Base-by-base conservation (phyloP, 2,329 filamentous ascomycete genomes). In the Nemania abortiva region DNA sequence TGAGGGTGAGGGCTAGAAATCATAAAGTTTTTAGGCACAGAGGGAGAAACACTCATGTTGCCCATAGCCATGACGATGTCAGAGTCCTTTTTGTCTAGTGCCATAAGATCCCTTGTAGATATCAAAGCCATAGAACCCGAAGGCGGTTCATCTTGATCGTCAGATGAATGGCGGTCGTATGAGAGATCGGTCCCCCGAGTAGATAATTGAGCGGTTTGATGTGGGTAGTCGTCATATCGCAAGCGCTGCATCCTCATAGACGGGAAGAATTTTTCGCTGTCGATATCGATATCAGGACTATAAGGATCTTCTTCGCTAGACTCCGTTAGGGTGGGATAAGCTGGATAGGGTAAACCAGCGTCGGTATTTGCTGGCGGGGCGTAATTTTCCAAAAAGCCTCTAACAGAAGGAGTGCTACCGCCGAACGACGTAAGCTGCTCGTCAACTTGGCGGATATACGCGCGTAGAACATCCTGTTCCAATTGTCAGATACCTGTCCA, bases 371-470 rank as follows among this genome's bases (percentile, higher is more conserved):
- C 80, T 52, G 55, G 54, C 15, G 75, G 68, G 13, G 71, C 54
- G 59, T 79, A 77, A 24, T 71, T 65, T 71, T 86, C 84, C n/a
- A 89, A 81, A 10, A 89, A 80, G 0, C 87, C 85, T 63, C 86
- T 84, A 15, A 87, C 82, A 1, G 85, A 85, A 2, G 86, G 85
- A 13, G 83, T 83, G 39, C 79, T 77, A 29, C 82, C 83, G 24
- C 81, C 82, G 47, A 82, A 81, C 13, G 80, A 75, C n/a, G 79
- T 77, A 42, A 81, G 81, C 63, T 84, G 81, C 49, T 86, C 83
- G 70, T 89, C 86, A 69, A 90, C 83, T 74, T 88, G 85, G 42
- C 86, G 86, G 50, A 90, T 89, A 74, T 90, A 90, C 22, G 88
- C 87, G 69, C 87, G 83, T 27, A 90, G 78, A 10, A 89, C 82